Conservation (phyloP, 768 basidiomycete species). For the Hygrocybe punicea region DNA sequence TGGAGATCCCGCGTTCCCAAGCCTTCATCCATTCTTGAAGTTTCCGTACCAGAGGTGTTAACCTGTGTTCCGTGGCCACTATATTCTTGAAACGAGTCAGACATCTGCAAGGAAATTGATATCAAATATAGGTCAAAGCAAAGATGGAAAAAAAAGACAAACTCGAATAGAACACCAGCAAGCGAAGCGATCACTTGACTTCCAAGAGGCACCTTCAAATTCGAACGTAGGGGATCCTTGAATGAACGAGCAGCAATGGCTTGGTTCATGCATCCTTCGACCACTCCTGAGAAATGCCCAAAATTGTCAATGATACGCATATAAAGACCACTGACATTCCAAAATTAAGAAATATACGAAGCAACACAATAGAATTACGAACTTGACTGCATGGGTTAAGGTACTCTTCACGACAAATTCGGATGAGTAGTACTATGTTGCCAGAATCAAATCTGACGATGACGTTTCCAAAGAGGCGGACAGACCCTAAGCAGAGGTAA, state of each 20-base stretch:
- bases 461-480: not conserved
- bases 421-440: conserved; percentile 53
- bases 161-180: conserved; percentile 52
- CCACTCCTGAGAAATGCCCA: conserved; percentile 36
- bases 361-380: conserved; percentile 10
- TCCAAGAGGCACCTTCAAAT: conserved; percentile 29
- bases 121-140: conserved; percentile 16
- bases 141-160: conserved; percentile 14
- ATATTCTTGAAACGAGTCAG: conserved; percentile 59
- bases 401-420: conserved; percentile 58
- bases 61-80: conserved; percentile 42
- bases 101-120: conserved; percentile 35
- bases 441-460: not conserved
- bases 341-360: conserved; percentile 3
- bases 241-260: conserved; percentile 38
- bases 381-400: conserved; percentile 51
- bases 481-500: conserved; percentile 52
- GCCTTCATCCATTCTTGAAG: conserved; percentile 44
- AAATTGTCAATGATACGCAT: conserved; percentile 45
- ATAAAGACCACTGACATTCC: conserved; percentile 41
- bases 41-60: conserved; percentile 40
- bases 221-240: conserved; percentile 22
- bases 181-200: conserved; percentile 46
- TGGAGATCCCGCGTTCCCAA: conserved; percentile 45
- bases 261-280: conserved; percentile 41